phyloP scores from a whole-genome alignment of 805 yeast genomes.

The Ogataea parapolymorpha region DNA sequence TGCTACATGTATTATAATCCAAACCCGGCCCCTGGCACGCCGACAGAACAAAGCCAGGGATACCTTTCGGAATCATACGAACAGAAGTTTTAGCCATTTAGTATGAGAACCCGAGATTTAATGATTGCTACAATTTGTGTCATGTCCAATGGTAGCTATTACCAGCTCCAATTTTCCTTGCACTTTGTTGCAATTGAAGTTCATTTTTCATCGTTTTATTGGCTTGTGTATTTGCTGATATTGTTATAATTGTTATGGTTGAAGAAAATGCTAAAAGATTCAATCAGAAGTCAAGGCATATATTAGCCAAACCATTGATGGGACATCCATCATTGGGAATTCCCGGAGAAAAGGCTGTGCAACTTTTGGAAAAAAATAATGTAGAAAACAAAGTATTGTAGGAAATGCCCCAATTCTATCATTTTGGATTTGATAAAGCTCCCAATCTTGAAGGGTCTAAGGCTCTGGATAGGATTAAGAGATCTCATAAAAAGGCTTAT shows the following conservation, averaged over 20 bases:
- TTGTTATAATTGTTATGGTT: too few species aligned
- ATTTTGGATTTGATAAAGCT: slow-evolving; percentile 17
- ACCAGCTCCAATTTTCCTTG: background rate
- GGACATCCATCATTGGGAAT: too few species aligned
- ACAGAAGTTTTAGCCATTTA: slow-evolving; percentile 10
- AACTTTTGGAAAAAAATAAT: background rate
- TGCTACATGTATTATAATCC: slow-evolving; percentile 32
- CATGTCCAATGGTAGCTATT: too few species aligned
- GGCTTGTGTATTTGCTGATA: background rate
- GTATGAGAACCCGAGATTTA: background rate
- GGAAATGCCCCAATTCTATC: slow-evolving; percentile 8
- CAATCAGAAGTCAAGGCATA: too few species aligned
- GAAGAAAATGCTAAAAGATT: too few species aligned
- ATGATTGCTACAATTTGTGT: slow-evolving; percentile 3
- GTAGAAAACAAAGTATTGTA: background rate
- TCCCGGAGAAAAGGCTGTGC: background rate
- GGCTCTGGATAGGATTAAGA: slow-evolving; percentile 6
- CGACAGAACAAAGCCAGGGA: slow-evolving; percentile 15
- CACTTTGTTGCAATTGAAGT: background rate
- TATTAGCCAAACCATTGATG: too few species aligned
- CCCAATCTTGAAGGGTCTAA: slow-evolving; percentile 3
- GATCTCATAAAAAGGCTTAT: background rate
- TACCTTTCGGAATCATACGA: slow-evolving; percentile 18
- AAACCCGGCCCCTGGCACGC: slow-evolving; percentile 22
- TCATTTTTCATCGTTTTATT: background rate